phyloP scores from a whole-genome alignment of 2,329 filamentous ascomycete genomes.

The Coniochaeta ligniaria region DNA sequence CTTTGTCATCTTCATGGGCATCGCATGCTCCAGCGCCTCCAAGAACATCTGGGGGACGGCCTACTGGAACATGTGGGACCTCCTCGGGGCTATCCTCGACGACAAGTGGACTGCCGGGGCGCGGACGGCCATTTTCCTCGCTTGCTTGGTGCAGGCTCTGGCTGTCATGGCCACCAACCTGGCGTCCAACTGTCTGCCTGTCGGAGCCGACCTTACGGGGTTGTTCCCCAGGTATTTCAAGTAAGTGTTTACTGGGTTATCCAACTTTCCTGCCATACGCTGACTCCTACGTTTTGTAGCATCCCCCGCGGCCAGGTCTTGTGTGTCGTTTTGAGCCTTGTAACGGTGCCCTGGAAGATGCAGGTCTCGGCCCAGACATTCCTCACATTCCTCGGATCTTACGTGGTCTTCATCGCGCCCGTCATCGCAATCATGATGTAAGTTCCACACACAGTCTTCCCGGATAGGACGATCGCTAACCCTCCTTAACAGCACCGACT shows the following conservation, averaged over 20 bases:
- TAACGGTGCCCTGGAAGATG: slow-evolving; percentile 19
- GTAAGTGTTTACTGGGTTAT: too few relatives aligned
- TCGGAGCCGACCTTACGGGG: slow-evolving; percentile 31
- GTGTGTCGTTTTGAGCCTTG: slow-evolving; percentile 26
- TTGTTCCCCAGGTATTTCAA: slow-evolving; percentile 32
- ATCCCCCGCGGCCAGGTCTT: slow-evolving; percentile 33
- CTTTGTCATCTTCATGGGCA: slow-evolving; percentile 20
- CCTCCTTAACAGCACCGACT: slow-evolving; percentile 21
- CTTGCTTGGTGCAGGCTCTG: slow-evolving; percentile 15
- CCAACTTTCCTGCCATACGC: too few relatives aligned
- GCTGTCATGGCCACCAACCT: slow-evolving; percentile 35
- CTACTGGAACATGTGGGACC: slow-evolving; percentile 28
- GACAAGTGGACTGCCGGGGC: slow-evolving; percentile 22
- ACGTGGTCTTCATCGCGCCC: slow-evolving; percentile 19
- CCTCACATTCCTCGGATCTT: slow-evolving; percentile 16
- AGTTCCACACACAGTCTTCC: not conserved
- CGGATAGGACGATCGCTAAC: too few relatives aligned
- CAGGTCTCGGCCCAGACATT: slow-evolving; percentile 14
- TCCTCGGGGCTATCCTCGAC: slow-evolving; percentile 27
- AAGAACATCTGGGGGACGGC: slow-evolving; percentile 25
- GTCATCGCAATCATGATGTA: slow-evolving; percentile 5
- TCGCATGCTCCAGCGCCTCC: slow-evolving; percentile 22
- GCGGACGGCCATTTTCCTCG: slow-evolving; percentile 25
- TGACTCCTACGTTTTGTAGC: not conserved
- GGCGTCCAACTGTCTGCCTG: slow-evolving; percentile 30